A percentile compares a stretch with the other conserved stretches of the same genome.
phyloP scores from a whole-genome alignment of 176 grass and related monocot species.

The Oryza meyeriana region DNA sequence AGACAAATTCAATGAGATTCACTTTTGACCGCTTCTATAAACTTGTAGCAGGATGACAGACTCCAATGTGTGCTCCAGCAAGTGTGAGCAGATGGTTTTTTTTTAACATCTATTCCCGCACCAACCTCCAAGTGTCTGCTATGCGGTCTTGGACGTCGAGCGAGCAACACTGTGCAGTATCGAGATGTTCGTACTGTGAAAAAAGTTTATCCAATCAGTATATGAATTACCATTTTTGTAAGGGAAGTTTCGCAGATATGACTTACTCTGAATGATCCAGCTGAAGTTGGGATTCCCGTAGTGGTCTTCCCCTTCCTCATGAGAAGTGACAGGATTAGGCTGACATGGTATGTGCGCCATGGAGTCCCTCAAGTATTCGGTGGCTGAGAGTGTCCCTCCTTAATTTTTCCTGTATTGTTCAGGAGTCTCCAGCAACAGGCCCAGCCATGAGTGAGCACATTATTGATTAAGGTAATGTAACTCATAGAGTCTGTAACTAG shows the following conservation, averaged over 20 bases:
- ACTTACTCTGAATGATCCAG: constrained; percentile 92
- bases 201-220: constrained; percentile 9
- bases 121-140: constrained; percentile 81
- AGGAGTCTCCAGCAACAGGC: constrained; percentile 83
- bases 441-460: neutral
- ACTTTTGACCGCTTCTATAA: constrained; percentile 91
- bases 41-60: constrained; percentile 91
- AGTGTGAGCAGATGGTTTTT: constrained; percentile 94
- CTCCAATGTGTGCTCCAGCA: constrained; percentile 91
- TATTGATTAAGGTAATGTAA: neutral
- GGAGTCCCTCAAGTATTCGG: constrained; percentile 97
- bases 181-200: constrained; percentile 90
- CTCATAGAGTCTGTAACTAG: neutral
- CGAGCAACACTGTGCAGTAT: constrained; percentile 88
- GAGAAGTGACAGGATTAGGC: constrained; percentile 86
- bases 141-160: constrained; percentile 85
- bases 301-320: constrained; percentile 96
- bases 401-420: constrained; percentile 96
- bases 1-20: neutral
- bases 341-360: constrained; percentile 86
- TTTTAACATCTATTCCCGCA: constrained; percentile 99
- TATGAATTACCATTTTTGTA: neutral
- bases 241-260: neutral
- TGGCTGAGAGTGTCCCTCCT: constrained; percentile 82
- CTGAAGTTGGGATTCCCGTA: constrained; percentile 93